phyloP scores from a whole-genome alignment of 192 early-diverging fungal species.

The Coemansia sp. region DNA sequence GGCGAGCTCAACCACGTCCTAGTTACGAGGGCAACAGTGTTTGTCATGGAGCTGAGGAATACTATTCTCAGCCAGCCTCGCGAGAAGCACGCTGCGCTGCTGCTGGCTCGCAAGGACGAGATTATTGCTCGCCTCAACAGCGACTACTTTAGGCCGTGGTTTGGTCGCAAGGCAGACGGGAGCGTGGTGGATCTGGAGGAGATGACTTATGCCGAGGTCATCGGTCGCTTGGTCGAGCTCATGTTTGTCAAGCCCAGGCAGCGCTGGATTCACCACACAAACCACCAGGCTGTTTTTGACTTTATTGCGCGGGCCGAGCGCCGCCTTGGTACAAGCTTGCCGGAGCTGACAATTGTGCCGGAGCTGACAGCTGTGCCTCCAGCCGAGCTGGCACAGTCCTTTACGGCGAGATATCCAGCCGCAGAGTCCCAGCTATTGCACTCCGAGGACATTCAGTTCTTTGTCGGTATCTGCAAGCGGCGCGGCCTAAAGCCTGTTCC shows the following conservation, averaged over 20 bases:
- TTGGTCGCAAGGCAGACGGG: constrained; percentile 78
- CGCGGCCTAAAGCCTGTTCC: constrained; percentile 83
- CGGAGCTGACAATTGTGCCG: neutral
- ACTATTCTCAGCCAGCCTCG: constrained; percentile 79
- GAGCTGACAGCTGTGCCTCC: neutral
- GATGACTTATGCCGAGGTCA: constrained; percentile 90
- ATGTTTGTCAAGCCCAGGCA: constrained; percentile 69
- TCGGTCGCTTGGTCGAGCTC: constrained; percentile 76
- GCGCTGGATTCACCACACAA: constrained; percentile 78
- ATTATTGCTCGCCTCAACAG: constrained; percentile 86
- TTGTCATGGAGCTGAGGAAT: constrained; percentile 80
- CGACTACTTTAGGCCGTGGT: constrained; percentile 93
- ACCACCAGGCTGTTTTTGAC: constrained; percentile 70
- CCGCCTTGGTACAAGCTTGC: constrained; percentile 57
- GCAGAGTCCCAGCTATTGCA: constrained; percentile 7
- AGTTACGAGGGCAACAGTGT: constrained; percentile 73
- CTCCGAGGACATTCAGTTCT: constrained; percentile 36
- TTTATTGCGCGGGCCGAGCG: constrained; percentile 81
- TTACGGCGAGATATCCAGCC: constrained; percentile 9
- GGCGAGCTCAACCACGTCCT: constrained; percentile 94
- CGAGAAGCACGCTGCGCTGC: constrained; percentile 69
- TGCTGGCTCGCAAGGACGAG: constrained; percentile 71
- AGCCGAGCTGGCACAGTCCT: constrained; percentile 13
- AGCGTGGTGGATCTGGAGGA: constrained; percentile 76
- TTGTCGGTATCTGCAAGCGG: constrained; percentile 48